Evolutionary conservation across 768 basidiomycete species (phyloP).

Genomic region (Rhizopogon rudus): DNA sequence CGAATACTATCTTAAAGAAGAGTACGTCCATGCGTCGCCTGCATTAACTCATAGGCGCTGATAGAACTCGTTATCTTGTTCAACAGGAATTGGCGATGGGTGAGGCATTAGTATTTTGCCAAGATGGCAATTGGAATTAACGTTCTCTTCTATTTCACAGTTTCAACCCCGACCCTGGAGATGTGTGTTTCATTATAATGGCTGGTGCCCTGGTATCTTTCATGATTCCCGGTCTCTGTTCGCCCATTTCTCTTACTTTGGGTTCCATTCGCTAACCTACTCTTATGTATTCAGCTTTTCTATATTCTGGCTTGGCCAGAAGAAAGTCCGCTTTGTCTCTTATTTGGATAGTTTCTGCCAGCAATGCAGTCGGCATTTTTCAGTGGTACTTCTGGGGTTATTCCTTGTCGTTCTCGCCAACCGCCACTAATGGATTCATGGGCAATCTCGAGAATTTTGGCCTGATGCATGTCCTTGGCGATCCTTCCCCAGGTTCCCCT

Average conservation of each 20-base stretch:
- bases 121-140: constrained; percentile 4
- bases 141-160: constrained; percentile 26
- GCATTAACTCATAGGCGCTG: neutral
- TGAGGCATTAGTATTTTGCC: constrained; percentile 12
- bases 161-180: constrained; percentile 65
- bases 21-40: constrained; percentile 9
- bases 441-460: constrained; percentile 83
- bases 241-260: constrained; percentile 6
- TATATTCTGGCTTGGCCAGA: constrained; percentile 71
- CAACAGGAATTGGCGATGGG: constrained; percentile 14
- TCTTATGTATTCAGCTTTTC: constrained; percentile 44
- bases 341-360: constrained; percentile 68
- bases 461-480: constrained; percentile 61
- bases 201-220: constrained; percentile 69
- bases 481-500: constrained; percentile 74
- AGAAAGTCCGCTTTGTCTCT: constrained; percentile 67
- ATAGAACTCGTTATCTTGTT: constrained; percentile 5
- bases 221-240: constrained; percentile 75
- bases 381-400: constrained; percentile 87
- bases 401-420: constrained; percentile 76
- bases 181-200: constrained; percentile 65
- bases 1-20: neutral
- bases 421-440: constrained; percentile 70
- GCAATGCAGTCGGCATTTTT: constrained; percentile 72
- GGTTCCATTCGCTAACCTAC: constrained; percentile 3